These are phyloP conservation scores for Nitzschia sp. DNA, from an alignment of 108 stramenopile genomes.

Conservation along the genomic window DNA sequence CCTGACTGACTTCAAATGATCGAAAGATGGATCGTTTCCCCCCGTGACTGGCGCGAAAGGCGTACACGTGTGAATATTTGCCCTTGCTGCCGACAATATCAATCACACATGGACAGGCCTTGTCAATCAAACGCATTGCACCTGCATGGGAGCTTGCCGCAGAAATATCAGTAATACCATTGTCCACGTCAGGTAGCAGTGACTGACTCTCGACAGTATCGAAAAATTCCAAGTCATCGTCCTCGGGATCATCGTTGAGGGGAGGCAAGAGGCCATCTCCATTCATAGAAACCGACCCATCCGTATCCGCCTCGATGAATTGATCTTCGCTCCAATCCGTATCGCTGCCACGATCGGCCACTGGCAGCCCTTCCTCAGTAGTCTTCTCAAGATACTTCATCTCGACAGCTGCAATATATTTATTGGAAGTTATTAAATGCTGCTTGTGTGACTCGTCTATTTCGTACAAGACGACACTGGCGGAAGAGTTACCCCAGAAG, in stretches of 20 bases:
- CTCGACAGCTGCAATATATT: conserved; percentile 10
- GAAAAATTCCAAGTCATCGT: conserved; percentile 19
- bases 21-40: conserved; percentile 7
- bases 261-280: not conserved
- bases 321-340: conserved; percentile 16
- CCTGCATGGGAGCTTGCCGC: conserved; percentile 7
- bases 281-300: not conserved
- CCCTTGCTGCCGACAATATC: conserved; percentile 38
- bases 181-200: not conserved
- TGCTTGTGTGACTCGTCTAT: not conserved
- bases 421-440: conserved; percentile 5
- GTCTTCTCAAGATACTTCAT: conserved; percentile 14
- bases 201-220: conserved; percentile 13
- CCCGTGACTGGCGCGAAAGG: not conserved
- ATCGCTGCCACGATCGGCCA: not conserved
- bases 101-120: conserved; percentile 52
- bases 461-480: conserved; percentile 35
- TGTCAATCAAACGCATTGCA: conserved; percentile 29
- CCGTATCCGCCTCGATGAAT: conserved; percentile 11
- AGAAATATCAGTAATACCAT: not conserved
- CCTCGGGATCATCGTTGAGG: not conserved
- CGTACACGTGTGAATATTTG: conserved; percentile 42
- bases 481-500: conserved; percentile 76
- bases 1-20: conserved; percentile 1
- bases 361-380: not conserved